phyloP scores from a whole-genome alignment of 176 grass and related monocot species.

The Triticum timopheevii region DNA sequence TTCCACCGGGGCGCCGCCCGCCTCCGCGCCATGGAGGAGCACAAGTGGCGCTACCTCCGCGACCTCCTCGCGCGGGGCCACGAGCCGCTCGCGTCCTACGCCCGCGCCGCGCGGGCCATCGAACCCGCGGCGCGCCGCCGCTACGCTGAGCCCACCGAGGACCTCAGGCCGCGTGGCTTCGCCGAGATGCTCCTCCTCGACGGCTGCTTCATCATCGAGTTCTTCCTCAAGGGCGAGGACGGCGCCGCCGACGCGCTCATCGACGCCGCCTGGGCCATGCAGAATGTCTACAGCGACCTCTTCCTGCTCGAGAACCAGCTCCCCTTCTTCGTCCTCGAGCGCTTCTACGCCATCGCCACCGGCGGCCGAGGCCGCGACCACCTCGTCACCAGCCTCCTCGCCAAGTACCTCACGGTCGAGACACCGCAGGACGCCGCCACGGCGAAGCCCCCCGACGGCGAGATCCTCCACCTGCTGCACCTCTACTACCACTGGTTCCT shows the following conservation, averaged over 20 bases:
- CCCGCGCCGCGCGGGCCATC: conserved; percentile 24
- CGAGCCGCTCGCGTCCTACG: conserved; percentile 18
- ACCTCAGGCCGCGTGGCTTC: conserved; percentile 30
- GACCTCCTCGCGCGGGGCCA: conserved; percentile 38
- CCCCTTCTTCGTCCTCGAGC: conserved; percentile 45
- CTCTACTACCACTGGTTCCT: conserved; percentile 64
- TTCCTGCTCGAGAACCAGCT: conserved; percentile 55
- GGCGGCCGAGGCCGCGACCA: background rate
- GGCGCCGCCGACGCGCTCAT: conserved; percentile 32
- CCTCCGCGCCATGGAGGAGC: conserved; percentile 54
- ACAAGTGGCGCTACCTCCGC: conserved; percentile 54
- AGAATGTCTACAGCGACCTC: conserved; percentile 53
- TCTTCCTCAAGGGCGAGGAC: conserved; percentile 52
- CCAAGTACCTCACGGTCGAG: conserved; percentile 41
- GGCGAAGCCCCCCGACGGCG: background rate
- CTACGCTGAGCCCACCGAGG: conserved; percentile 35
- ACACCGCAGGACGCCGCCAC: background rate
- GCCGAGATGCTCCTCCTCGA: conserved; percentile 63
- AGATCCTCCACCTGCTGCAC: conserved; percentile 50
- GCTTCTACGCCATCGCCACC: conserved; percentile 43
- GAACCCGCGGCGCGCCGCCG: conserved; percentile 31
- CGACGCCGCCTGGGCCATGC: conserved; percentile 34
- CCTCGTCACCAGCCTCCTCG: conserved; percentile 32
- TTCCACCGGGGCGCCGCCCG: conserved; percentile 47
- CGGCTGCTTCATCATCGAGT: conserved; percentile 56